Evolutionary conservation across 768 basidiomycete genomes (phyloP).

Genomic region (Cyathus striatus): DNA sequence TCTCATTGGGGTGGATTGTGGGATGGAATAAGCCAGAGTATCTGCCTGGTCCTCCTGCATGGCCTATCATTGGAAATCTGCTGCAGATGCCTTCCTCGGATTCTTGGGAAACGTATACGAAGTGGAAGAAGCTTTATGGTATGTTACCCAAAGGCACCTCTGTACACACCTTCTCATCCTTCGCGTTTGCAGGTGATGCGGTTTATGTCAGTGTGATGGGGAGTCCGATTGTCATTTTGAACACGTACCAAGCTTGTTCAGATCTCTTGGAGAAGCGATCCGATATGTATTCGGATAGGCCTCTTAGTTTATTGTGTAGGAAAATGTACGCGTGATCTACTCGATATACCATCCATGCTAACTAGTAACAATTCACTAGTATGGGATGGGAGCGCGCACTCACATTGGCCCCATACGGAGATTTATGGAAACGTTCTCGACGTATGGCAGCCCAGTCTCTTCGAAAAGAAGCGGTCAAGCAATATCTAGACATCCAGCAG

Average conservation of each 20-base stretch:
- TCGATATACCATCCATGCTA: not conserved
- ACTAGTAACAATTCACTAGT: constrained; percentile 4
- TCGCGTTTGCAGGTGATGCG: constrained; percentile 10
- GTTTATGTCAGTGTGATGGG: constrained; percentile 21
- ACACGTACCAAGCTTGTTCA: constrained; percentile 15
- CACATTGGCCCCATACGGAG: constrained; percentile 17
- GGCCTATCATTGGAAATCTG: constrained; percentile 16
- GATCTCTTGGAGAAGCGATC: constrained; percentile 22
- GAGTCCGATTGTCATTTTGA: constrained; percentile 18
- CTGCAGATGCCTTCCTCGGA: constrained; percentile 14
- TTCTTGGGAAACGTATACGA: constrained; percentile 16
- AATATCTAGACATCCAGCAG: constrained; percentile 17
- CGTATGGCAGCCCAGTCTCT: constrained; percentile 18
- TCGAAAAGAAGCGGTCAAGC: constrained; percentile 13
- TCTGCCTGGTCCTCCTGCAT: constrained; percentile 14
- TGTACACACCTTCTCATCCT: not conserved
- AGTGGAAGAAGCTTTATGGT: constrained; percentile 18
- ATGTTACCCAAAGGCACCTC: not conserved
- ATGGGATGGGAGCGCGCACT: constrained; percentile 18
- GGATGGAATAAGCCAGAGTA: constrained; percentile 11
- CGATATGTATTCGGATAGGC: constrained; percentile 21
- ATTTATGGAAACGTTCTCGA: constrained; percentile 20
- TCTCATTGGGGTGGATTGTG: too few species aligned
- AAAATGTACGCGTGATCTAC: constrained; percentile 6
- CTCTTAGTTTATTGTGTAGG: constrained; percentile 11